Evolutionary conservation across 1,284 basidiomycete genomes (phyloP).

Genomic region (Violaceomyces palustris): DNA sequence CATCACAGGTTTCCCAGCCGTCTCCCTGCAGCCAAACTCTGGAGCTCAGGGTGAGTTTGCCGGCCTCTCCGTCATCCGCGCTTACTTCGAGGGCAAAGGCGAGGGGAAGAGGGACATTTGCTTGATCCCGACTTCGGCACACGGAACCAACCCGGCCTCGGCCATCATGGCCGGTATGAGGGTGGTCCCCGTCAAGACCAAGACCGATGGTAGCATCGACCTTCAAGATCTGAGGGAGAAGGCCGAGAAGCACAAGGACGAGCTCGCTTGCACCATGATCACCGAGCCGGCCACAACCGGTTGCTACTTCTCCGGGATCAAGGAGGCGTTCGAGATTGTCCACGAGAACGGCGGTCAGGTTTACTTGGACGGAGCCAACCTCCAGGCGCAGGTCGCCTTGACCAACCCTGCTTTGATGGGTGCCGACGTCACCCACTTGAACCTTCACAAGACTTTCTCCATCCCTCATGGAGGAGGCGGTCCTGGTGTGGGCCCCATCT

Average conservation of each 20-base stretch:
- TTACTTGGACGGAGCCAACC: conserved; percentile 88
- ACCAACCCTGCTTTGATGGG: conserved; percentile 94
- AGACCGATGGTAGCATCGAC: conserved; percentile 81
- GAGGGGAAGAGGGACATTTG: conserved; percentile 84
- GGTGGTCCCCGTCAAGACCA: conserved; percentile 87
- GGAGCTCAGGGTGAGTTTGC: conserved; percentile 94
- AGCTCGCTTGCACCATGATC: conserved; percentile 94
- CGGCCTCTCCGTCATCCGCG: conserved; percentile 84
- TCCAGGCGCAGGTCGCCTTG: conserved; percentile 91
- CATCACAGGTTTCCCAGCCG: conserved; percentile 90
- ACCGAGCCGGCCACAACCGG: conserved; percentile 76
- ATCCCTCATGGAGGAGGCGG: conserved; percentile 97
- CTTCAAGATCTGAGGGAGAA: conserved; percentile 77
- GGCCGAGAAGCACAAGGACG: conserved; percentile 83
- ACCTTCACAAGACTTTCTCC: conserved; percentile 92
- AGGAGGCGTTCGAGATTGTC: conserved; percentile 85
- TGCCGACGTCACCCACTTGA: conserved; percentile 95
- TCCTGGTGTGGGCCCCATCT: conserved; percentile 92
- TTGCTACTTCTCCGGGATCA: conserved; percentile 89
- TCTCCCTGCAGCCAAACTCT: conserved; percentile 94
- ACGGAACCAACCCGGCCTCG: conserved; percentile 71
- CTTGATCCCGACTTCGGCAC: conserved; percentile 88
- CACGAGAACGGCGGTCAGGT: conserved; percentile 95
- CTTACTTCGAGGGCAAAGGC: conserved; percentile 84
- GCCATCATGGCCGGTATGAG: conserved; percentile 96